Percentiles rank a stretch among this genome's conserved stretches.
These are phyloP conservation scores for Epichloe festucae DNA, from an alignment of 2,329 filamentous ascomycete genomes.

Conservation along the genomic window DNA sequence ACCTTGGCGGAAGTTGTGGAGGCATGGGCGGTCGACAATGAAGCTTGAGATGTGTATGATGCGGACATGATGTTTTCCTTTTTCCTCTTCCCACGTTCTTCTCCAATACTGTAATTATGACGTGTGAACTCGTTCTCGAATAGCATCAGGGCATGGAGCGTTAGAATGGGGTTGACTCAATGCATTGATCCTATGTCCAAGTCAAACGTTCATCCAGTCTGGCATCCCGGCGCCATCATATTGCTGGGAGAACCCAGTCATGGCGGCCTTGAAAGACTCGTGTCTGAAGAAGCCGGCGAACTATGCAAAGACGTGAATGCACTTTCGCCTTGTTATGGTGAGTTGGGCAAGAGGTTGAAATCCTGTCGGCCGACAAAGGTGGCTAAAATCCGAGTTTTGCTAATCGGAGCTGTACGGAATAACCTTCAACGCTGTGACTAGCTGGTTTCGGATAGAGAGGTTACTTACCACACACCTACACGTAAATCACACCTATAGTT, in stretches of 20 bases:
- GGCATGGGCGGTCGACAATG: conserved; percentile 6
- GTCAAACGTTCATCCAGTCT: background rate
- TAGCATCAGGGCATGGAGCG: background rate
- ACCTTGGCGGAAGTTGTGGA: conserved; percentile 32
- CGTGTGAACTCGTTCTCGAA: too few relatives aligned
- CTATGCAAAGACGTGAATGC: conserved; percentile 1
- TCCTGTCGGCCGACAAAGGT: background rate
- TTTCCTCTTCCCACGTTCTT: too few relatives aligned
- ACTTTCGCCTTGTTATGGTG: background rate
- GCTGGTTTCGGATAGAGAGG: too few relatives aligned
- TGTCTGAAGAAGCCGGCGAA: conserved; percentile 5
- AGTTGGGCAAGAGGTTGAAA: background rate
- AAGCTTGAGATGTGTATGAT: background rate
- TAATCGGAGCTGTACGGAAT: too few relatives aligned
- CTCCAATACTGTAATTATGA: too few relatives aligned
- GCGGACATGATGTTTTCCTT: background rate
- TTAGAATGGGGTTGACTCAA: background rate
- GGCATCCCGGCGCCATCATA: too few relatives aligned
- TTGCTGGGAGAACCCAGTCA: conserved; percentile 6
- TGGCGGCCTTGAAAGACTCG: conserved; percentile 7
- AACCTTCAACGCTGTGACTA: too few relatives aligned
- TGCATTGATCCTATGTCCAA: background rate
- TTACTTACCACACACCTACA: too few relatives aligned
- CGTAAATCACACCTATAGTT: too few relatives aligned
- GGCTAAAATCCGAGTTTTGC: too few relatives aligned